Conservation (phyloP, 768 basidiomycete genomes). For the Boletales sp. region DNA sequence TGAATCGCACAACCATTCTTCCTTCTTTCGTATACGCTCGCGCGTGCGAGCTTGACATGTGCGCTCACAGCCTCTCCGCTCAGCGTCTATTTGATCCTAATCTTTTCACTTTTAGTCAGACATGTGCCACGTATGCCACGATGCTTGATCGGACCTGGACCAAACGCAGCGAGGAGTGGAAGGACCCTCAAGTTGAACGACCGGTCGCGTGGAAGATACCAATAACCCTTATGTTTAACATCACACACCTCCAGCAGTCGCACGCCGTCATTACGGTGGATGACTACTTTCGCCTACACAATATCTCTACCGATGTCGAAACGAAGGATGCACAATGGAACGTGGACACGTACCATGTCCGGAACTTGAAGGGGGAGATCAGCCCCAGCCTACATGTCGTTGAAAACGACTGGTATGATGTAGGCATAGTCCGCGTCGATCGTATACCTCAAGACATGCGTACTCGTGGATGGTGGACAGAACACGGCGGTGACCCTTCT, state of each 20-base stretch:
- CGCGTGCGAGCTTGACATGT: conserved; percentile 38
- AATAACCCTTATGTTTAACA: conserved; percentile 40
- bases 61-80: background rate
- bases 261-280: conserved; percentile 38
- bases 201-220: conserved; percentile 35
- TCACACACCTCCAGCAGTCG: conserved; percentile 34
- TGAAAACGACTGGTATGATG: conserved; percentile 39
- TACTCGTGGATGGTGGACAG: conserved; percentile 28
- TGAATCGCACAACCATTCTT: conserved; percentile 42
- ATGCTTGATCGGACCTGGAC: conserved; percentile 48
- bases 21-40: conserved; percentile 48
- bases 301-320: conserved; percentile 31
- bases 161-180: conserved; percentile 38
- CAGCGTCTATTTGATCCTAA: background rate
- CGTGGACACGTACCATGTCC: conserved; percentile 31
- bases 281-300: conserved; percentile 43
- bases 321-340: conserved; percentile 37
- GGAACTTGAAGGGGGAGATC: conserved; percentile 10
- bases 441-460: conserved; percentile 30
- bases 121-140: conserved; percentile 39
- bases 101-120: conserved; percentile 17
- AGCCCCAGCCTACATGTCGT: conserved; percentile 31
- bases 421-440: conserved; percentile 36
- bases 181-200: conserved; percentile 32
- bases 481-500: conserved; percentile 8